Percentiles rank a stretch among this genome's conserved stretches.
phyloP scores from a whole-genome alignment of 495 filamentous ascomycete genomes.

The Platismatia glauca region DNA sequence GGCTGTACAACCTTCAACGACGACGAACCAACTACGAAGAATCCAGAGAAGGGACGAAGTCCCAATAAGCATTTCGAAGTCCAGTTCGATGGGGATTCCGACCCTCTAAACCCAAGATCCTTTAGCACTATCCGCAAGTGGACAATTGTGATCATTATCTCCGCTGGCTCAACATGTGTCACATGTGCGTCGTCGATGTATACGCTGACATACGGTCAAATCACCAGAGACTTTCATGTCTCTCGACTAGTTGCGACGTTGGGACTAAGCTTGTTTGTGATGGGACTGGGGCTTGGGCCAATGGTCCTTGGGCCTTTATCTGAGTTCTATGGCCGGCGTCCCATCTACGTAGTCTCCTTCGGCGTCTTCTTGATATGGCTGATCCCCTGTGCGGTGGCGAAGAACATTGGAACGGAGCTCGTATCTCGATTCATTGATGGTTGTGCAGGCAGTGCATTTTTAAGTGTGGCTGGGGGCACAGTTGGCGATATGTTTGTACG shows the following conservation, averaged over 20 bases:
- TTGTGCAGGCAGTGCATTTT: conserved; percentile 75
- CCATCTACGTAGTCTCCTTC: conserved; percentile 76
- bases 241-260: conserved; percentile 65
- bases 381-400: conserved; percentile 79
- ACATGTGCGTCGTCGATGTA: conserved; percentile 88
- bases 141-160: conserved; percentile 66
- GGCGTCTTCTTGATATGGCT: conserved; percentile 73
- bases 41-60: neutral
- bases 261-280: conserved; percentile 71
- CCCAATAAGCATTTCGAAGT: conserved; percentile 45
- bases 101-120: conserved; percentile 64
- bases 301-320: conserved; percentile 55
- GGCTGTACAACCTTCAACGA: conserved; percentile 13
- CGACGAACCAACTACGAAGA: conserved; percentile 8
- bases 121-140: conserved; percentile 63
- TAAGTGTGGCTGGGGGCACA: conserved; percentile 84
- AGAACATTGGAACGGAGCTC: conserved; percentile 76
- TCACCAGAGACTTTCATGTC: conserved; percentile 64
- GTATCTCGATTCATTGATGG: conserved; percentile 78
- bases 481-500: conserved; percentile 81
- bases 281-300: conserved; percentile 45
- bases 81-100: conserved; percentile 60
- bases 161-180: conserved; percentile 71
- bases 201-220: conserved; percentile 74
- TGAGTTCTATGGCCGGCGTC: conserved; percentile 79